Percentiles rank a stretch among this genome's conserved stretches.
Evolutionary conservation across 257 asterid species (phyloP).

Genomic region (Euphrasia confusa): DNA sequence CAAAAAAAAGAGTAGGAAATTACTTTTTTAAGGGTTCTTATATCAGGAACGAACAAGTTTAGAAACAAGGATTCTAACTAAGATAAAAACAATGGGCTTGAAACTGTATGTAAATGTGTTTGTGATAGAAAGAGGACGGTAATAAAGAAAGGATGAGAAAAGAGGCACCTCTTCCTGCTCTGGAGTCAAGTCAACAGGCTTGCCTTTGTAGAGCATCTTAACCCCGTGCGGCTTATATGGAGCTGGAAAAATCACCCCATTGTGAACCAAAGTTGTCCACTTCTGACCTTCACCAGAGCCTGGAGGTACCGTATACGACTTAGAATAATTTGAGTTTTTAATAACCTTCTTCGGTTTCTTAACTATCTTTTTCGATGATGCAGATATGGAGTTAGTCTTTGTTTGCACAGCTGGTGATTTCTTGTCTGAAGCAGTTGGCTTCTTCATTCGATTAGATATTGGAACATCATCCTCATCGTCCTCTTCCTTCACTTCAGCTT

Average conservation of each 20-base stretch:
- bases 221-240: slow-evolving; percentile 93
- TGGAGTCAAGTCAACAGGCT: slow-evolving; percentile 71
- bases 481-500: slow-evolving; percentile 55
- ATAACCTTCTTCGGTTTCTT: slow-evolving; percentile 49
- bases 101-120: slow-evolving; percentile 11
- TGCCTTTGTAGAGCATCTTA: slow-evolving; percentile 84
- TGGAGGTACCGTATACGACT: slow-evolving; percentile 76
- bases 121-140: background rate
- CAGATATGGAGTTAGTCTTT: slow-evolving; percentile 35
- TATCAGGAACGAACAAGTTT: slow-evolving; percentile 16
- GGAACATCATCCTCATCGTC: slow-evolving; percentile 77
- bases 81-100: background rate
- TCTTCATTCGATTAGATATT: slow-evolving; percentile 61
- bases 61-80: background rate
- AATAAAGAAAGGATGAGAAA: slow-evolving; percentile 6
- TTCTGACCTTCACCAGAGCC: slow-evolving; percentile 97
- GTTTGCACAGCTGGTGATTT: slow-evolving; percentile 43
- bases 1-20: slow-evolving; percentile 27
- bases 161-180: slow-evolving; percentile 89
- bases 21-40: background rate
- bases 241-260: slow-evolving; percentile 94
- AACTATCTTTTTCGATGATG: slow-evolving; percentile 39
- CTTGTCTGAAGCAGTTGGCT: slow-evolving; percentile 40
- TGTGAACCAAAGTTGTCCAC: slow-evolving; percentile 94
- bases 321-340: slow-evolving; percentile 58